phyloP scores from a whole-genome alignment of 257 asterid genomes.

The Solanum acaule region DNA sequence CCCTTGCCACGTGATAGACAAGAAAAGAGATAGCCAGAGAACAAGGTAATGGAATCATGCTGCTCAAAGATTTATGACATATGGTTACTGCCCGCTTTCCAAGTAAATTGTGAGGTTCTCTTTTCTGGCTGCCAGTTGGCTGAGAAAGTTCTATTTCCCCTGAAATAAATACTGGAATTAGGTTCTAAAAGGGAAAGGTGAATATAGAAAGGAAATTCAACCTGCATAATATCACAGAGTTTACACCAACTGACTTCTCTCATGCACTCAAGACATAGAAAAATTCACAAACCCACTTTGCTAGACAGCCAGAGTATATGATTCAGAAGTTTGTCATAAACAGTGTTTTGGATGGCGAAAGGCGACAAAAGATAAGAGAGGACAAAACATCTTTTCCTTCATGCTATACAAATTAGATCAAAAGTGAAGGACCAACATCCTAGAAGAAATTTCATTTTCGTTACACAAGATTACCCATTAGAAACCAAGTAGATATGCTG shows the following conservation, averaged over 20 bases:
- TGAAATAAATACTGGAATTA: constrained; percentile 7
- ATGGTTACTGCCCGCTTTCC: constrained; percentile 47
- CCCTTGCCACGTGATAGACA: constrained; percentile 69
- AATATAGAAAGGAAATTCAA: neutral
- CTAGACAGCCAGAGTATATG: neutral
- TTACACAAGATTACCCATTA: neutral
- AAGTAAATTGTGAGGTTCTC: constrained; percentile 49
- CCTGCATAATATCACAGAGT: neutral
- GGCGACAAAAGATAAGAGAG: neutral
- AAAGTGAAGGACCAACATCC: too few relatives aligned
- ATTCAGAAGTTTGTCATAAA: neutral
- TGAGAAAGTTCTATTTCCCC: constrained; percentile 30
- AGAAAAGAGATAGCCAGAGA: constrained; percentile 62
- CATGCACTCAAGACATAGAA: neutral
- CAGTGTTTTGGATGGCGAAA: too few relatives aligned
- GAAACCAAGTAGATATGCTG: neutral
- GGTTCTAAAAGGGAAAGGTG: neutral
- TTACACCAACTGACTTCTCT: neutral
- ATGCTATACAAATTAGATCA: neutral
- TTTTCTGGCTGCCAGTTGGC: constrained; percentile 11
- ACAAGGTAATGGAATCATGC: constrained; percentile 38
- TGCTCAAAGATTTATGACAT: constrained; percentile 50
- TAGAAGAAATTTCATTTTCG: neutral
- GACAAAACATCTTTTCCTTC: neutral
- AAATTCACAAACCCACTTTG: neutral